Evolutionary conservation across 164 flowering plant genomes (phyloP), one percentile per base, ranked within the genome.

Genomic region (Kingdonia uniflora): DNA sequence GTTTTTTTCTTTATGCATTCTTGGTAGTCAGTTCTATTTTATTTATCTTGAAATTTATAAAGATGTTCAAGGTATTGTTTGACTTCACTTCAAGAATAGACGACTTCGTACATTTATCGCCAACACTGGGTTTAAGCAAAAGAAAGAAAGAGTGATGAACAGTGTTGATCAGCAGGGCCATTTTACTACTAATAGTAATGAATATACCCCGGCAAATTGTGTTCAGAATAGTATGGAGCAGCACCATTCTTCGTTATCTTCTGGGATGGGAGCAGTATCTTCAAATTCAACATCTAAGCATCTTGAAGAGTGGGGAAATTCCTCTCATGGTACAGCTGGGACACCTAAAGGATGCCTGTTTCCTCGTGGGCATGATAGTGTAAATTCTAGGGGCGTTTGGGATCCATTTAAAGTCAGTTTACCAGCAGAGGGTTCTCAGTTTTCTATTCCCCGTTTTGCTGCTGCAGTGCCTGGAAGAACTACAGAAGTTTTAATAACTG

Each of bases 81-180:
- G n/a, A n/a, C n/a, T n/a, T n/a, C n/a, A n/a, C n/a, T n/a, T n/a
- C n/a, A n/a, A n/a, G n/a, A n/a, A n/a, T n/a, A n/a, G n/a, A n/a
- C n/a, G n/a, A n/a, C n/a, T n/a, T n/a, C n/a, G n/a, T n/a, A n/a
- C n/a, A n/a, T n/a, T n/a, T n/a, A n/a, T n/a, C n/a, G n/a, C 52
- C 19, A 66, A 43, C 37, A 26, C 55, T 40, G 57, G 59, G n/a
- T 66, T 61, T 50, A 69, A 67, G 51, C 44, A 58, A 38, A 76
- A 78, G 74, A 78, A 74, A 44, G 82, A 76, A 54, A 82, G 74
- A 58, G 46, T 49, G 55, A 51, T 54, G 55, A 68, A 60, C 63
- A 75, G 61, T 63, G 71, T 65, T 58, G 81, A 79, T 24, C 3
- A 60, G 14, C 58, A 68, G 10, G 61, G 71, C 29, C 49, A 51